phyloP scores from a whole-genome alignment of 2,329 filamentous ascomycete genomes.

The Penicillium sp. region DNA sequence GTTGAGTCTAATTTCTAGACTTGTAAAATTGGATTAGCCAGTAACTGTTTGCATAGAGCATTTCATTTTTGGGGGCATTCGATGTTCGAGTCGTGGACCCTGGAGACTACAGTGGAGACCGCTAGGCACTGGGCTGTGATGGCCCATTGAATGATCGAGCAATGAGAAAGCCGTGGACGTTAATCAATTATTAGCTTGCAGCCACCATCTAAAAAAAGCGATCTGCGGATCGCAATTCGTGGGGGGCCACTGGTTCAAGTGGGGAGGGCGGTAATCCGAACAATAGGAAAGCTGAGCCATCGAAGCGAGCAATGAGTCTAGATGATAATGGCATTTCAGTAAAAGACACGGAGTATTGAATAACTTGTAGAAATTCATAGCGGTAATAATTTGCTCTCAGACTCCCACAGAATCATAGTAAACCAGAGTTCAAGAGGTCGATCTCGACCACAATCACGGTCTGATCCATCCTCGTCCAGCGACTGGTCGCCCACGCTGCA shows the following conservation, averaged over 20 bases:
- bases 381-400: neutral
- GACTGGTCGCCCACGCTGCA: constrained; percentile 28
- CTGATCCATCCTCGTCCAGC: constrained; percentile 8
- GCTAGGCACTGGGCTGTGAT: constrained; percentile 16
- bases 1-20: neutral
- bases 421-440: constrained; percentile 7
- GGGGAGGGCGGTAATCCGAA: constrained; percentile 18
- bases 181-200: constrained; percentile 5
- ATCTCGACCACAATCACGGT: constrained; percentile 20
- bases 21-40: neutral
- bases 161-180: constrained; percentile 14
- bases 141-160: constrained; percentile 14
- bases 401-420: neutral
- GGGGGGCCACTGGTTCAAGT: constrained; percentile 11
- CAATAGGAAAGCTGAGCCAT: constrained; percentile 5
- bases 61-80: neutral
- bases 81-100: neutral
- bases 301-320: neutral
- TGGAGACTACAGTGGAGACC: constrained; percentile 8
- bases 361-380: neutral
- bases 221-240: constrained; percentile 14
- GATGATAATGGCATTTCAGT: neutral
- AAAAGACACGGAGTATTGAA: neutral
- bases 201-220: constrained; percentile 15
- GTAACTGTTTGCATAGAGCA: neutral